Conservation (phyloP, 768 basidiomycete genomes). For the Hydnomerulius pinastri region DNA sequence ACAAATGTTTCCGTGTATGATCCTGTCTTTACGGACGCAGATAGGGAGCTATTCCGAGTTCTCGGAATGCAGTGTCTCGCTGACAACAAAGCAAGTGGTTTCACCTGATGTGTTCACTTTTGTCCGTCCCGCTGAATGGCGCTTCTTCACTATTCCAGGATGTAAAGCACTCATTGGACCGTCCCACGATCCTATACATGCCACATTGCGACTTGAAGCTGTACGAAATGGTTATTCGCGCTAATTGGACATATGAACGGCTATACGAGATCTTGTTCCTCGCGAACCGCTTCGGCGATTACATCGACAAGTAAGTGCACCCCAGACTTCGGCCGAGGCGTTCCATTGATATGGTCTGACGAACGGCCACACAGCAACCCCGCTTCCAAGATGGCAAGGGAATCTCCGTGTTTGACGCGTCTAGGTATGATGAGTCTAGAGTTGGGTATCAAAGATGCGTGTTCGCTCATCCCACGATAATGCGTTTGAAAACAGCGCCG, state of each 20-base stretch:
- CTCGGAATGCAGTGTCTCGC: slow-evolving; percentile 38
- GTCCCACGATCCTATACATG: slow-evolving; percentile 72
- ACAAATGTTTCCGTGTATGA: slow-evolving; percentile 59
- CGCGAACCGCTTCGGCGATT: slow-evolving; percentile 67
- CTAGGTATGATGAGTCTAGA: slow-evolving; percentile 44
- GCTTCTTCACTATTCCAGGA: slow-evolving; percentile 27
- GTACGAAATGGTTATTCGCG: slow-evolving; percentile 64
- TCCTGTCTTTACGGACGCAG: slow-evolving; percentile 71
- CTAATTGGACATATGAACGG: slow-evolving; percentile 55
- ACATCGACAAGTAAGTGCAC: slow-evolving; percentile 59
- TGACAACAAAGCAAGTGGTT: slow-evolving; percentile 53
- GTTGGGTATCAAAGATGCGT: background rate
- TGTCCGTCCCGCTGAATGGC: slow-evolving; percentile 9
- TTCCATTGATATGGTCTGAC: slow-evolving; percentile 9
- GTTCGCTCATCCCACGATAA: slow-evolving; percentile 11
- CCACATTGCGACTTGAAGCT: slow-evolving; percentile 76
- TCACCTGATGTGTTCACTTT: slow-evolving; percentile 6
- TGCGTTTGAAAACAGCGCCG: slow-evolving; percentile 41
- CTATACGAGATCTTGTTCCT: slow-evolving; percentile 56
- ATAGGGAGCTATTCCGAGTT: slow-evolving; percentile 48
- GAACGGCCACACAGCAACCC: slow-evolving; percentile 46
- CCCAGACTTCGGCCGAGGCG: background rate
- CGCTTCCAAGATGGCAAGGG: slow-evolving; percentile 47
- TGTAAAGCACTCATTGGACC: slow-evolving; percentile 30
- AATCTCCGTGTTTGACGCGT: slow-evolving; percentile 53